Base-by-base conservation (phyloP, 495 filamentous ascomycete species). In the Xylaria telfairii region DNA sequence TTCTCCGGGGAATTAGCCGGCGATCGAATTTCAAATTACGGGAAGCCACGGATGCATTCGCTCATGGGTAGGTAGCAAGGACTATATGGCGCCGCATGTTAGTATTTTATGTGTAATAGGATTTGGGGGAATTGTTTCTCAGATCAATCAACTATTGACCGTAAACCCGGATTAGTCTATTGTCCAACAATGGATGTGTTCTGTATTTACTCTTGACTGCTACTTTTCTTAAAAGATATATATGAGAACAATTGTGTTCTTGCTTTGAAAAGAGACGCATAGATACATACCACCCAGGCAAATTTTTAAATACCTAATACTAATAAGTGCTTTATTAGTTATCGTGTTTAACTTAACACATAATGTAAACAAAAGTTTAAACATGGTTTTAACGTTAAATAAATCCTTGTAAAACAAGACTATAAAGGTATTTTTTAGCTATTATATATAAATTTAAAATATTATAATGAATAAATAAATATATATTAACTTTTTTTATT, bases 131-230 rank as follows among this genome's bases (percentile, higher is more conserved):
- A 62, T 62, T 10, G 9, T 28, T 39, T 42, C 59, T 26, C 56
- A 42, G 21, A 26, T 61, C 6, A 37, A 59, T 3, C 19, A 21
- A 19, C 32, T 0, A 42, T 21, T 17, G 6, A 12, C n/a, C n/a
- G n/a, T 61, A 42, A 42, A 13, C 21, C 37, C 10, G 17, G 19
- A 42, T 42, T 7, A 26, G n/a, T 62, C 37, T 42, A 42, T 24
- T 3, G 21, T 62, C 12, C n/a, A 42, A 37, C 4, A 13, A 41
- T n/a, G 61, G 41, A 34, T 46, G 17, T 26, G 15, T 47, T 32
- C 21, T 28, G 61, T 46, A 64, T 64, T 59, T 62, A 64, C 4
- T 46, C 61, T 64, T 10, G 61, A 5, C n/a, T 64, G 15, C 41
- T 32, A 46, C n/a, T 30, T 46, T 3, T 21, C 41, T 37, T 12